Conservation (phyloP, 257 asterid species). For the Ilex aquifolium region DNA sequence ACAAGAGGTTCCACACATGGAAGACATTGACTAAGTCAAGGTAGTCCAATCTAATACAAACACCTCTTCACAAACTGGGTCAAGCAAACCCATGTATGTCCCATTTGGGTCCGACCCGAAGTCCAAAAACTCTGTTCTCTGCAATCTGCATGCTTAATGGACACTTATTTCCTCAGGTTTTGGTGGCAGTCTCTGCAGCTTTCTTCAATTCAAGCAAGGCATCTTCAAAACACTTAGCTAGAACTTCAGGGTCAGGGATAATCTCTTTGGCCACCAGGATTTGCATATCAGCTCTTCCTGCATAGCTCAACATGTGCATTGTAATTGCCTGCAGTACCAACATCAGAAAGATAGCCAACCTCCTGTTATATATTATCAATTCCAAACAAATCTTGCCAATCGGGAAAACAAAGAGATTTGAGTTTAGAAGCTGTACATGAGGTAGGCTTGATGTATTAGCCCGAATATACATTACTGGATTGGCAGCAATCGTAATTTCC, state of each 20-base stretch:
- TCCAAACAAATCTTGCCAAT: no score
- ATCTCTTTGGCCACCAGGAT: slow-evolving; percentile 72
- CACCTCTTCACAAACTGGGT: no score
- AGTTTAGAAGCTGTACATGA: slow-evolving; percentile 37
- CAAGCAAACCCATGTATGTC: no score
- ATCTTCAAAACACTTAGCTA: slow-evolving; percentile 64
- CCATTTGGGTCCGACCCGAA: no score
- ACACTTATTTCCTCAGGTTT: slow-evolving; percentile 6
- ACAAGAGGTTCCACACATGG: no score
- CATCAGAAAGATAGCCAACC: background rate
- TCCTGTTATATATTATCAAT: no score
- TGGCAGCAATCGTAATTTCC: slow-evolving; percentile 37
- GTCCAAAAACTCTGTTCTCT: no score
- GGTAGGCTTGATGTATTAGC: slow-evolving; percentile 55
- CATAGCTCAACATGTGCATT: slow-evolving; percentile 83
- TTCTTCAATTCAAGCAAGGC: slow-evolving; percentile 57
- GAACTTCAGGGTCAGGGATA: slow-evolving; percentile 56
- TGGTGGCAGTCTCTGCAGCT: slow-evolving; percentile 29
- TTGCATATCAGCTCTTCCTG: slow-evolving; percentile 63
- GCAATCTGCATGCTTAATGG: no score
- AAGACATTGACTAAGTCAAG: no score
- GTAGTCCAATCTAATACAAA: no score
- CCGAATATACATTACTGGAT: slow-evolving; percentile 45
- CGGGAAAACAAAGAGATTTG: no score
- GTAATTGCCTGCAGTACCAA: slow-evolving; percentile 47